phyloP scores from a whole-genome alignment of 2,329 filamentous ascomycete species.

The Fusarium albidum region DNA sequence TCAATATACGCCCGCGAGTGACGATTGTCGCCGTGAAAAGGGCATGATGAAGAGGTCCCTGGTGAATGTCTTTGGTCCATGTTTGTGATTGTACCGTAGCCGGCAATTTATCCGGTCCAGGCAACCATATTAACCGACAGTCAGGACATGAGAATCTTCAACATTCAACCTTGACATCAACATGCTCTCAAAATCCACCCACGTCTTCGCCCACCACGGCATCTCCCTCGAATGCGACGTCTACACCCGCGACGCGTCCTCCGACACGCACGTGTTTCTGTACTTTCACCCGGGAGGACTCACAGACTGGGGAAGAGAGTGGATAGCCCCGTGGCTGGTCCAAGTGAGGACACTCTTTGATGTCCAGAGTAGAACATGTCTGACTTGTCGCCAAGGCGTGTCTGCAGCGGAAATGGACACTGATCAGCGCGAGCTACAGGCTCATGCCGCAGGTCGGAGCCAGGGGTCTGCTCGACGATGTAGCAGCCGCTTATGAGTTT shows the following conservation, averaged over 20 bases:
- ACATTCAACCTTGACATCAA: neutral
- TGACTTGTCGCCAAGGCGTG: constrained; percentile 37
- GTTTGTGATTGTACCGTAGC: constrained; percentile 1
- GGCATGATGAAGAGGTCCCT: neutral
- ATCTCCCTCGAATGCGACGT: constrained; percentile 48
- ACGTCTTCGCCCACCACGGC: constrained; percentile 42
- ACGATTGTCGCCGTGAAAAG: constrained; percentile 7
- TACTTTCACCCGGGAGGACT: constrained; percentile 50
- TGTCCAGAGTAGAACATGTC: no score
- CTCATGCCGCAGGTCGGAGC: constrained; percentile 45
- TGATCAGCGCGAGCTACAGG: constrained; percentile 47
- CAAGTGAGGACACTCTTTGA: constrained; percentile 39
- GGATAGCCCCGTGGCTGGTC: constrained; percentile 48
- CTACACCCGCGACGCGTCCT: constrained; percentile 39
- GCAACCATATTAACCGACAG: no score
- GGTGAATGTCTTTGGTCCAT: constrained; percentile 7
- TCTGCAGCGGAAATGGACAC: constrained; percentile 43
- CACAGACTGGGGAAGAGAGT: constrained; percentile 42
- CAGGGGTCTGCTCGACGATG: constrained; percentile 43
- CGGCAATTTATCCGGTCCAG: no score
- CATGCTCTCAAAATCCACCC: constrained; percentile 41
- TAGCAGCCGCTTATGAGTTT: constrained; percentile 43
- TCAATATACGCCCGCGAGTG: constrained; percentile 11
- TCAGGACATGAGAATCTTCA: no score
- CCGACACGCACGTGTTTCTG: constrained; percentile 42